These are phyloP conservation scores for Closterium sp. DNA, from an alignment of 139 green algal species.

Conservation along the genomic window DNA sequence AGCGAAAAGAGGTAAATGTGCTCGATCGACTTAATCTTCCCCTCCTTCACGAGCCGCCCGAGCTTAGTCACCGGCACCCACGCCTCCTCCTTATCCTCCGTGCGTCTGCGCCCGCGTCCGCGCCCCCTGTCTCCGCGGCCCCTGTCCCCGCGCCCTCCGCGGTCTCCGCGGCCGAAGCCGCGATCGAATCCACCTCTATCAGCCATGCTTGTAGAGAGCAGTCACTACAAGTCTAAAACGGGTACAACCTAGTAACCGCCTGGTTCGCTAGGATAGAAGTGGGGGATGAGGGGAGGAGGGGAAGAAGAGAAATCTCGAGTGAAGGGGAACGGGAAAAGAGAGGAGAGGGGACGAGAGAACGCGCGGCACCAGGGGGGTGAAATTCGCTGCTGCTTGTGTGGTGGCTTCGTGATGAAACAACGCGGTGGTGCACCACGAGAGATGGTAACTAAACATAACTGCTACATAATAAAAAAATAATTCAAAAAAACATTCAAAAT, in stretches of 20 bases:
- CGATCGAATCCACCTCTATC: conserved; percentile 82
- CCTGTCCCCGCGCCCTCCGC: conserved; percentile 65
- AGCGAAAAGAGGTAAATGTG: conserved; percentile 99
- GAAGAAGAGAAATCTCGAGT: background rate
- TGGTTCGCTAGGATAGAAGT: background rate
- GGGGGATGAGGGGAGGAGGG: background rate
- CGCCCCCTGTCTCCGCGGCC: conserved; percentile 49
- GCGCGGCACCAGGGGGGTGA: no score
- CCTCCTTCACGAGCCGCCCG: conserved; percentile 94
- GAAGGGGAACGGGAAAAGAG: background rate
- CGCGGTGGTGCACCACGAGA: background rate
- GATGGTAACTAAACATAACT: background rate
- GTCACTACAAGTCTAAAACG: background rate
- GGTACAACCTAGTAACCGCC: background rate
- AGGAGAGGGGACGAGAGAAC: no score
- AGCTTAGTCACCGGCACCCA: conserved; percentile 99
- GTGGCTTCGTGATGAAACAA: no score
- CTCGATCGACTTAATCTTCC: conserved; percentile 98
- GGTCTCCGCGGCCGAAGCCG: conserved; percentile 79
- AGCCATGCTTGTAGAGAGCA: conserved; percentile 4
- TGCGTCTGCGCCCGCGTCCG: conserved; percentile 62
- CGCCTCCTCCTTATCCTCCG: conserved; percentile 91
- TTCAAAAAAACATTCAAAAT: no score
- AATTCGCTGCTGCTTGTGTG: no score
- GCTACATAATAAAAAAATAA: no score